These are phyloP conservation scores for Pseudevernia furfuracea DNA, from an alignment of 495 filamentous ascomycete genomes.

Conservation along the genomic window DNA sequence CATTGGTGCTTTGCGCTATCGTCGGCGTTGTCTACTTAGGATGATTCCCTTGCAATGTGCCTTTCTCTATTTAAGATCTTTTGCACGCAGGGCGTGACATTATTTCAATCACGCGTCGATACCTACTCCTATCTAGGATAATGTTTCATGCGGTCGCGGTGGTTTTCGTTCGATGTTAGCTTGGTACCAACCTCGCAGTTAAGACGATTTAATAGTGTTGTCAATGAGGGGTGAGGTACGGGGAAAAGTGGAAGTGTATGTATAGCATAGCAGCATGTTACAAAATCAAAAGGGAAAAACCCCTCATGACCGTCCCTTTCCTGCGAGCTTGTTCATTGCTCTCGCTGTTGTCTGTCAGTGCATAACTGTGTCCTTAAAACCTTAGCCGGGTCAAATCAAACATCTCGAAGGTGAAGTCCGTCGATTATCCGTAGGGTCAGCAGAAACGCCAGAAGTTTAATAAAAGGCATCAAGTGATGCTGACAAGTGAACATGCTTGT, in stretches of 20 bases:
- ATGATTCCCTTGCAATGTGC: background rate
- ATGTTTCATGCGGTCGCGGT: background rate
- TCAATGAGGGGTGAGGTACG: background rate
- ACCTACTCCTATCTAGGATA: conserved; percentile 5
- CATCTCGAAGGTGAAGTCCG: no score
- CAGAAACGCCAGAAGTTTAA: background rate
- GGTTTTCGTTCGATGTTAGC: background rate
- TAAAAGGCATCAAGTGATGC: background rate
- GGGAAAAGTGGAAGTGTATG: background rate
- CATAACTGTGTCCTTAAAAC: background rate
- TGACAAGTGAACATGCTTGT: background rate
- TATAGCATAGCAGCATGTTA: background rate
- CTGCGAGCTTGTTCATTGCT: background rate
- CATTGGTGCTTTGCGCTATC: conserved; percentile 9
- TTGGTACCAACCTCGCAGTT: background rate
- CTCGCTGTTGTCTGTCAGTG: background rate
- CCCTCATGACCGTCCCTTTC: background rate
- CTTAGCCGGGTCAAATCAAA: background rate
- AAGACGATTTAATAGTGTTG: background rate
- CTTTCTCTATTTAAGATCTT: background rate
- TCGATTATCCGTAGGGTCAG: background rate
- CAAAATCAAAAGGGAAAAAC: background rate
- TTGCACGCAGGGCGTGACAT: background rate
- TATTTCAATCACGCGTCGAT: background rate
- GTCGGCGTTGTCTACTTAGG: conserved; percentile 20